These are phyloP conservation scores for Aspergillus sp. DNA, from an alignment of 2,329 filamentous ascomycete genomes.

Conservation along the genomic window DNA sequence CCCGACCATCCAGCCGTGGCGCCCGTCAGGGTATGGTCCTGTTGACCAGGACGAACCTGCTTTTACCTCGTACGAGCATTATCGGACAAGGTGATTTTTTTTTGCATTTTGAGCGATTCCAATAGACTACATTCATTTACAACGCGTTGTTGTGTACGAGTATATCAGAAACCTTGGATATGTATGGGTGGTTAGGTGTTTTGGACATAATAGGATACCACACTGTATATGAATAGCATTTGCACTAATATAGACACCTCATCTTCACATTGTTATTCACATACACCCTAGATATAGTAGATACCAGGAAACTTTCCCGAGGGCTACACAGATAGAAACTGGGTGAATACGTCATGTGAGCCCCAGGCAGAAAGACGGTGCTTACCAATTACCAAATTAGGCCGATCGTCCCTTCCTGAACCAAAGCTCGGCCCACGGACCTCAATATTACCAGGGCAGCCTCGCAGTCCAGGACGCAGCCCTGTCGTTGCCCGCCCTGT, in stretches of 20 bases:
- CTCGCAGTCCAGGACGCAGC: neutral
- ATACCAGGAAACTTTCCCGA: no score
- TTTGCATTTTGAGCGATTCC: conserved; percentile 1
- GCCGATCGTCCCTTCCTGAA: conserved; percentile 12
- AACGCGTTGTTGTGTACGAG: neutral
- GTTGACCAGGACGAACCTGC: conserved; percentile 35
- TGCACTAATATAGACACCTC: neutral
- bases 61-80: conserved; percentile 37
- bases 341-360: neutral
- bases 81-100: conserved; percentile 24
- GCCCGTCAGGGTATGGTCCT: conserved; percentile 37
- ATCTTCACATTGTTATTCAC: neutral
- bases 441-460: neutral
- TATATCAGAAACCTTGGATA: neutral
- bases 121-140: conserved; percentile 2
- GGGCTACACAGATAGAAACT: no score
- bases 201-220: conserved; percentile 8
- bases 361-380: conserved; percentile 6
- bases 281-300: neutral
- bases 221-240: conserved; percentile 4
- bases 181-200: conserved; percentile 3
- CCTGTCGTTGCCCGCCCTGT: neutral
- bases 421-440: neutral
- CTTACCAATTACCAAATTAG: conserved; percentile 18
- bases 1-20: conserved; percentile 34